phyloP scores from a whole-genome alignment of 192 early-diverging fungal genomes.

The Borealophlyctis nickersoniae region DNA sequence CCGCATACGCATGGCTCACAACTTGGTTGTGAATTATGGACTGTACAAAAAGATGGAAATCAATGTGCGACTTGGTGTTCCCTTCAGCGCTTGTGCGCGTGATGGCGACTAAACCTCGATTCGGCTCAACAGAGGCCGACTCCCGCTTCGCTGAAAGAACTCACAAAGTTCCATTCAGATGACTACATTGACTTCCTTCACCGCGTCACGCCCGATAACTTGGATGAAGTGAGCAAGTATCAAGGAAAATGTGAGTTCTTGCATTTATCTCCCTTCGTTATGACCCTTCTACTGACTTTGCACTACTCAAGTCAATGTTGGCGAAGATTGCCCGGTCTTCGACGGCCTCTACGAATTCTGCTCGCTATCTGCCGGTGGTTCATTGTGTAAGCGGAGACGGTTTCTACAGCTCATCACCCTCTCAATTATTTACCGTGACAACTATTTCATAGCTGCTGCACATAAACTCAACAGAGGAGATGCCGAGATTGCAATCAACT shows the following conservation, averaged over 20 bases:
- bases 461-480: slow-evolving; percentile 73
- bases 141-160: slow-evolving; percentile 82
- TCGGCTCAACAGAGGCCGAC: slow-evolving; percentile 73
- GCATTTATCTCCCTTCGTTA: too few species aligned
- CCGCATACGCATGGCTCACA: slow-evolving; percentile 89
- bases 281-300: slow-evolving; percentile 6
- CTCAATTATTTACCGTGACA: neutral
- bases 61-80: slow-evolving; percentile 30
- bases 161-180: slow-evolving; percentile 90
- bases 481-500: slow-evolving; percentile 93
- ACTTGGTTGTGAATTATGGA: slow-evolving; percentile 88
- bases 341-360: slow-evolving; percentile 97
- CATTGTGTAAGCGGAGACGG: slow-evolving; percentile 46
- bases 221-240: slow-evolving; percentile 44
- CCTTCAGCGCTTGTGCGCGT: too few species aligned
- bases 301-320: slow-evolving; percentile 69
- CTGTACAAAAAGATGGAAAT: slow-evolving; percentile 85
- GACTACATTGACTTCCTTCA: slow-evolving; percentile 97
- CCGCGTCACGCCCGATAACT: slow-evolving; percentile 54
- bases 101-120: too few species aligned
- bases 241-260: slow-evolving; percentile 45
- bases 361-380: slow-evolving; percentile 84
- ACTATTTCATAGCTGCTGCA: slow-evolving; percentile 65
- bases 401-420: neutral
- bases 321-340: slow-evolving; percentile 98